Conservation (phyloP, 495 filamentous ascomycete species). For the Penicillium goetzii region DNA sequence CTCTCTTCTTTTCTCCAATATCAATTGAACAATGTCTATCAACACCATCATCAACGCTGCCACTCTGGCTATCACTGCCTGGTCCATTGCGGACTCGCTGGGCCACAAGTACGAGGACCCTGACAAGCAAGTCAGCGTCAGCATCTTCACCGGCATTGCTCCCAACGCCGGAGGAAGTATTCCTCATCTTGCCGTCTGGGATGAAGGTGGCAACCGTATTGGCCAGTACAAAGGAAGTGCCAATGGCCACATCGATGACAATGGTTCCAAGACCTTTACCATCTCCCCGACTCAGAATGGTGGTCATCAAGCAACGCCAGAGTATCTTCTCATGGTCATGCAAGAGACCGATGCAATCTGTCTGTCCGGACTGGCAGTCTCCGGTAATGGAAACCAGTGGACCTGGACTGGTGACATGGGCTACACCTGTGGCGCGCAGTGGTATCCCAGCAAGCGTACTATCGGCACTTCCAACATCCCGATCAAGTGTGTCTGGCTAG, state of each 20-base stretch:
- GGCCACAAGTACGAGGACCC: slow-evolving; percentile 2
- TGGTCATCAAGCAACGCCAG: not conserved
- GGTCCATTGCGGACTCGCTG: slow-evolving; percentile 4
- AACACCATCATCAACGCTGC: slow-evolving; percentile 1
- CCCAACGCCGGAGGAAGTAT: not conserved
- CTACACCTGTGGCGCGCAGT: not conserved
- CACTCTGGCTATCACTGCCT: not conserved
- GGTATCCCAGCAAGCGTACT: not conserved
- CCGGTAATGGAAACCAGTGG: slow-evolving; percentile 2
- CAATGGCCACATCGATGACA: not conserved
- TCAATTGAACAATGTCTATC: not conserved
- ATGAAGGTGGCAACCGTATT: not conserved
- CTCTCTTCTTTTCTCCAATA: not conserved
- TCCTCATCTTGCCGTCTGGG: not conserved
- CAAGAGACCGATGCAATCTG: not conserved
- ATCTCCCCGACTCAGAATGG: not conserved
- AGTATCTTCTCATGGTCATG: not conserved
- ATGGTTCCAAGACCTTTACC: not conserved
- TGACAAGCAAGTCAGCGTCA: not conserved
- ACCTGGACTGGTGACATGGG: not conserved
- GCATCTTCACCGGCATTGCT: not conserved
- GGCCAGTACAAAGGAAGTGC: slow-evolving; percentile 1
- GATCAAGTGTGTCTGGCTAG: not conserved
- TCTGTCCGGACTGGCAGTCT: not conserved
- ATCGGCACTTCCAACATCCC: not conserved